These are phyloP conservation scores for Rhinocladiella similis DNA, from an alignment of 2,329 filamentous ascomycete genomes.

Conservation along the genomic window DNA sequence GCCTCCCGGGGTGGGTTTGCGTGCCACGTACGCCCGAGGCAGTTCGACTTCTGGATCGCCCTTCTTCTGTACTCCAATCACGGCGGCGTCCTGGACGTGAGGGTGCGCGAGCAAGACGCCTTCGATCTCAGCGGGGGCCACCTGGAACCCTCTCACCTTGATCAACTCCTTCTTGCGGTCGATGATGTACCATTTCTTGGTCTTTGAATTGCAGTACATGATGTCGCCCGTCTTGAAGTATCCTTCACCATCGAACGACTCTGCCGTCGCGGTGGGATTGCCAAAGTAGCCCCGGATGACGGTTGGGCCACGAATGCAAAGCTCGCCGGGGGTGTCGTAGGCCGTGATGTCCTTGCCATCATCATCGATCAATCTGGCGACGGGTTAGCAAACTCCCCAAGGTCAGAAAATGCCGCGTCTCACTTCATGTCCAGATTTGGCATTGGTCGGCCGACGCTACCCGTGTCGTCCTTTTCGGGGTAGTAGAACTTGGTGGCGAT, in stretches of 20 bases:
- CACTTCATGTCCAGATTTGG: constrained; percentile 23
- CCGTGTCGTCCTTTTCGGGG: constrained; percentile 18
- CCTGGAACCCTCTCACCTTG: constrained; percentile 42
- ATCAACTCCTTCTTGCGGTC: constrained; percentile 54
- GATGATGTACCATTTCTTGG: constrained; percentile 53
- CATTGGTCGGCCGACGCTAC: constrained; percentile 20
- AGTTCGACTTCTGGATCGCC: constrained; percentile 28
- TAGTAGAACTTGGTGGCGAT: constrained; percentile 21
- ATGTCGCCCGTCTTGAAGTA: constrained; percentile 62
- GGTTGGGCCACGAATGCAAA: constrained; percentile 44
- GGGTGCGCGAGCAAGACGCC: constrained; percentile 46
- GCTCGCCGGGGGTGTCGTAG: constrained; percentile 49
- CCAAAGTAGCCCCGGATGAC: constrained; percentile 41
- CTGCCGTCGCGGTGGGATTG: constrained; percentile 35
- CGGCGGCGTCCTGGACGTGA: constrained; percentile 46
- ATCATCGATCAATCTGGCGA: constrained; percentile 53
- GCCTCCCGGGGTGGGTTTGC: constrained; percentile 38
- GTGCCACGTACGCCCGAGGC: constrained; percentile 47
- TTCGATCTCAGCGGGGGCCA: constrained; percentile 51
- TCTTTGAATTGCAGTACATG: constrained; percentile 66
- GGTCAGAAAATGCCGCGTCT: not conserved
- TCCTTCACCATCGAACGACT: constrained; percentile 45
- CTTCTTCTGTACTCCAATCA: constrained; percentile 46
- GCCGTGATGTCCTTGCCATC: constrained; percentile 56
- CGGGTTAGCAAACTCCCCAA: not conserved